Evolutionary conservation across 2,329 filamentous ascomycete genomes (phyloP), one percentile per base, ranked within the genome.

Genomic region (Fusarium euwallaceae): DNA sequence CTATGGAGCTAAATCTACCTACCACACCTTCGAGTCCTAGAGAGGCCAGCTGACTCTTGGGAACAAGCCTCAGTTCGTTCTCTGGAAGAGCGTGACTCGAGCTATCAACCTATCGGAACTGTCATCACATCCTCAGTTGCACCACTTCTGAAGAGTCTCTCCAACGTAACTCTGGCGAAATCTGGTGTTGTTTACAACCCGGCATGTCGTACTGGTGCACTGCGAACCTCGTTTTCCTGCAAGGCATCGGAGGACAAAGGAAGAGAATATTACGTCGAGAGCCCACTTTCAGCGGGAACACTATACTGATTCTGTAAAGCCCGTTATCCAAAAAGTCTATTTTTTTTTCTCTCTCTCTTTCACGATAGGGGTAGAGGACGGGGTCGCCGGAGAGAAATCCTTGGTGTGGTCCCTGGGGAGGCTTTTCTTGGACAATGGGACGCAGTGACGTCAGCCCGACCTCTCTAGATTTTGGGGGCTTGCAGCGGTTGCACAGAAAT

Each of bases 391-490:
- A 32, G 37, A 61, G 60, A 51, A n/a, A 20, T n/a, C 24, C 59
- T 61, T 61, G 29, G 41, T 32, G 16, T 37, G 22, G 24, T 53
- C 32, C 32, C 61, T 53, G 22, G 32, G 17, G 61, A 39, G 37
- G 37, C 37, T 17, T 39, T 39, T 39, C 9, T 39, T 39, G 29
- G 29, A 29, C 32, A 17, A 56, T 11, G 48, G 53, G 32, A 45
- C 60, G 22, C 34, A 39, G 56, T 75, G 72, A 75, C 72, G 72
- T 75, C 72, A 75, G 66, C 37, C 63, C 39, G 59, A 59, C 22
- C 34, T 36, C 56, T 69, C 24, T 59, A 56, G 43, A 39, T 60
- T 64, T 64, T 55, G 36, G 59, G 36, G 53, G 39, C 61, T 64
- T 64, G 59, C 17, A n/a, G 48, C 48, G 48, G 48, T 53, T 32